These are phyloP conservation scores for Mycena metata DNA, from an alignment of 768 basidiomycete species.

Conservation along the genomic window DNA sequence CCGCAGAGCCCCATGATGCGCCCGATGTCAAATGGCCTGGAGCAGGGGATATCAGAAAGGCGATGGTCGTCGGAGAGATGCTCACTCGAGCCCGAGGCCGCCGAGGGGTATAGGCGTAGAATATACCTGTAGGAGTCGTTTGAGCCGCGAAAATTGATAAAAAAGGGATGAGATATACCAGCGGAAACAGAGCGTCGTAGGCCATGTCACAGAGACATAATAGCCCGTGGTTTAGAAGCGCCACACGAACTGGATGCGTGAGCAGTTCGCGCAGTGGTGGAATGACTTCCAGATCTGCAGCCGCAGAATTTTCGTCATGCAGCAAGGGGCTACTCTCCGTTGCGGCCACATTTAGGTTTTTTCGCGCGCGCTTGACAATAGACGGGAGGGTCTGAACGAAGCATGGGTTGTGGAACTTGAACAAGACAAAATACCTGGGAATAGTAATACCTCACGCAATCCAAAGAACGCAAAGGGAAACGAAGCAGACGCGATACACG, in stretches of 20 bases:
- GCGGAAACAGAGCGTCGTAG: conserved; percentile 1
- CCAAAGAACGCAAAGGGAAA: conserved; percentile 15
- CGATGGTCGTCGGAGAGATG: too few relatives aligned
- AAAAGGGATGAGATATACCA: neutral
- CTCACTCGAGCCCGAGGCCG: conserved; percentile 18
- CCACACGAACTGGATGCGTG: conserved; percentile 6
- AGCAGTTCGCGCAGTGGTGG: neutral
- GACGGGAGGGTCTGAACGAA: neutral
- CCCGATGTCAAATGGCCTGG: conserved; percentile 51
- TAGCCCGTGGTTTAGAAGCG: neutral
- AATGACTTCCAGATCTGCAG: neutral
- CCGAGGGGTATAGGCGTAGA: conserved; percentile 12
- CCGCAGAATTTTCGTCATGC: neutral
- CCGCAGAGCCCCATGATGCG: conserved; percentile 62
- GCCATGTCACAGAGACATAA: neutral
- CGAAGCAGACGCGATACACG: conserved; percentile 8
- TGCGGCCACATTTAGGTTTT: too few relatives aligned
- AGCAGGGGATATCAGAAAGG: neutral
- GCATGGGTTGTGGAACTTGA: too few relatives aligned
- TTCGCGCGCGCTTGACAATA: neutral
- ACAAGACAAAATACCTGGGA: neutral
- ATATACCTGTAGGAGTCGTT: conserved; percentile 1
- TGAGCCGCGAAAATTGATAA: neutral
- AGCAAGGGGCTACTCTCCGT: conserved; percentile 11
- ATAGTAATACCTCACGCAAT: conserved; percentile 20